Percentiles rank a stretch among this genome's conserved stretches.
These are phyloP conservation scores for Salix purpurea DNA, from an alignment of 345 rosid genomes.

Conservation along the genomic window DNA sequence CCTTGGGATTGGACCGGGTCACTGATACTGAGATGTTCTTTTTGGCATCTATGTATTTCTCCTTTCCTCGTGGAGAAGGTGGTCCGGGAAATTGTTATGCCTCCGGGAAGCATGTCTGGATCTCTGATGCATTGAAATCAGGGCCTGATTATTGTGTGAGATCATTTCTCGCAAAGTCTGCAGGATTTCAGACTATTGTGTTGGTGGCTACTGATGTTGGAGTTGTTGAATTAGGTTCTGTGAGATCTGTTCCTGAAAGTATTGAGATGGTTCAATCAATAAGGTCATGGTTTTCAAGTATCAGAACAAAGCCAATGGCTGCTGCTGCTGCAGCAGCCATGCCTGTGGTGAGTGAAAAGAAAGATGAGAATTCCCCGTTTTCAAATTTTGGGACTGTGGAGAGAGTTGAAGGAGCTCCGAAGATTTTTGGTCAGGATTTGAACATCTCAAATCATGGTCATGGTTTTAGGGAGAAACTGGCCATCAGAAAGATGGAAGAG, in stretches of 20 bases:
- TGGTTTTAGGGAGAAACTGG: conserved; percentile 75
- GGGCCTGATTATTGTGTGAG: conserved; percentile 72
- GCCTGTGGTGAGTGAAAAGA: conserved; percentile 35
- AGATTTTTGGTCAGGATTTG: conserved; percentile 80
- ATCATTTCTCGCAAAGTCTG: conserved; percentile 73
- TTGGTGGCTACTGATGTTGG: conserved; percentile 84
- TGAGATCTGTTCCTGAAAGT: conserved; percentile 68
- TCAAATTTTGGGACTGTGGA: conserved; percentile 38
- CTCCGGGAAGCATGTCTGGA: conserved; percentile 74
- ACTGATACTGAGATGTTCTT: conserved; percentile 94
- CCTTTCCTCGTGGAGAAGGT: conserved; percentile 81
- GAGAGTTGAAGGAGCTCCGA: conserved; percentile 48
- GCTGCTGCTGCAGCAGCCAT: not conserved
- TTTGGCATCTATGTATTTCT: conserved; percentile 94
- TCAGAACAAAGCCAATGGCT: conserved; percentile 31
- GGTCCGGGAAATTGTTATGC: conserved; percentile 87
- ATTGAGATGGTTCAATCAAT: conserved; percentile 50
- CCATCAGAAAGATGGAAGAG: conserved; percentile 80
- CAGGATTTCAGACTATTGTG: conserved; percentile 77
- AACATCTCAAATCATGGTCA: conserved; percentile 28
- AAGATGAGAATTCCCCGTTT: conserved; percentile 39
- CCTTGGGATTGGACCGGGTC: conserved; percentile 76
- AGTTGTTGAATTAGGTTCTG: conserved; percentile 93
- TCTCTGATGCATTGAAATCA: conserved; percentile 43
- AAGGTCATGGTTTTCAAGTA: conserved; percentile 44